Evolutionary conservation across 257 asterid genomes (phyloP), one percentile per base, ranked within the genome.

Genomic region (Scutellaria minor): DNA sequence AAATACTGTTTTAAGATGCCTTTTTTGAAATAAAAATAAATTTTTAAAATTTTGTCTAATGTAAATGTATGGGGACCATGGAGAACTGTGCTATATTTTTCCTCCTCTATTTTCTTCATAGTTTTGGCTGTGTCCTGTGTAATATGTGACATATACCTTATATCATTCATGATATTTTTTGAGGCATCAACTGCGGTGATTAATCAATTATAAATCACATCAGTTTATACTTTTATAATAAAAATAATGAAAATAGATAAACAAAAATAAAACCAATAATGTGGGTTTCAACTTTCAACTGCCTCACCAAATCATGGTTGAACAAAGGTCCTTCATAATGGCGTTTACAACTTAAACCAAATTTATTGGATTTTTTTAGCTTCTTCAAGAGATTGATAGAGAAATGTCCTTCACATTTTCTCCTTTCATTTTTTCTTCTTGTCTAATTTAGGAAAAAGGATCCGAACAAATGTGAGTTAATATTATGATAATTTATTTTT

Each of bases 231-330:
- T 41, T 53, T 42, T 45, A 6, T 0, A 9, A 3, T 22, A 60
- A 76, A 24, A 24, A 24, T 1, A 24, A 24, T 24, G 1, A 2
- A 24, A 31, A 6, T 0, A 9, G 1, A 39, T 13, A 39, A 14
- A 39, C 18, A 10, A 39, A 27, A 10, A 20, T 12, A 62, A n/a
- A 53, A 47, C 2, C 51, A 37, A 66, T 57, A 42, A 57, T 56
- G 44, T 46, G 24, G 41, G 69, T 37, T 47, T 64, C 80, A 70
- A 79, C 76, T 37, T 47, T 64, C 80, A 70, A 79, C 76, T 58
- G 71, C 50, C 72, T 72, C 80, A 70, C 68, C 78, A 44, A 68
- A 63, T 31, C 27, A 37, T 13, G 53, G 6, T 50, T 69, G 64
- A 56, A 63, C 9, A 48, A 48, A 44, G 68, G 73, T 22, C 77